Conservation (phyloP, 371 early-diverging fungal genomes). For the Mortierella sp. region DNA sequence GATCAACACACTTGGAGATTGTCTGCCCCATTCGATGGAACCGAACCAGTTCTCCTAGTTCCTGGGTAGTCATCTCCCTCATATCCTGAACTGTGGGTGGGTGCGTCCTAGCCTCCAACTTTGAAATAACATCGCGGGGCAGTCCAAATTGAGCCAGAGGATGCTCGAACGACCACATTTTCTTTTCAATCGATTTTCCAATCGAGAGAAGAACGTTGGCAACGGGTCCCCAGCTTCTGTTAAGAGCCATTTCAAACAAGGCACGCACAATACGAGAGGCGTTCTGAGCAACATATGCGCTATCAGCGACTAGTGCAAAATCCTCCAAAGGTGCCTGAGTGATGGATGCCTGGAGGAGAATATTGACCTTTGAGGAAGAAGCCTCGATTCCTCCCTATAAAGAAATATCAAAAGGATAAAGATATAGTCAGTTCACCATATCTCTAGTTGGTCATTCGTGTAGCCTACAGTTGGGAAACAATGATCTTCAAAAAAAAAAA, state of each 20-base stretch:
- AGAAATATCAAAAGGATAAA: background rate
- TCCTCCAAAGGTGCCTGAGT: constrained; percentile 84
- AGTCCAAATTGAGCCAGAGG: constrained; percentile 89
- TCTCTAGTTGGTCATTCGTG: too few species aligned
- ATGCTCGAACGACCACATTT: constrained; percentile 96
- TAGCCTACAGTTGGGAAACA: too few species aligned
- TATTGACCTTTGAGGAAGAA: constrained; percentile 90
- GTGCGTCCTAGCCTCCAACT: constrained; percentile 73
- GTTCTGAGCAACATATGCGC: constrained; percentile 93
- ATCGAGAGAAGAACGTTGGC: constrained; percentile 83
- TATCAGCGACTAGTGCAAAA: constrained; percentile 94
- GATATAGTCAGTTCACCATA: background rate
- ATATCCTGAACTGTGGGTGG: constrained; percentile 75
- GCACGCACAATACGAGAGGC: constrained; percentile 95
- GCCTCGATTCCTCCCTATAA: constrained; percentile 44
- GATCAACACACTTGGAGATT: constrained; percentile 77
- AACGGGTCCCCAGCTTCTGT: constrained; percentile 89
- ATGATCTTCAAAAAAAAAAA: background rate
- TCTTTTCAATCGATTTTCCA: constrained; percentile 89
- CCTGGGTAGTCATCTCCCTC: constrained; percentile 83
- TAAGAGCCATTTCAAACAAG: constrained; percentile 93
- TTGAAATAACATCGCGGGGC: constrained; percentile 78
- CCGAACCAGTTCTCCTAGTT: constrained; percentile 88
- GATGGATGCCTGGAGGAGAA: constrained; percentile 90
- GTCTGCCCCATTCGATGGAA: constrained; percentile 83